Evolutionary conservation across 1,284 basidiomycete genomes (phyloP).

Genomic region (Leccinum holopus): DNA sequence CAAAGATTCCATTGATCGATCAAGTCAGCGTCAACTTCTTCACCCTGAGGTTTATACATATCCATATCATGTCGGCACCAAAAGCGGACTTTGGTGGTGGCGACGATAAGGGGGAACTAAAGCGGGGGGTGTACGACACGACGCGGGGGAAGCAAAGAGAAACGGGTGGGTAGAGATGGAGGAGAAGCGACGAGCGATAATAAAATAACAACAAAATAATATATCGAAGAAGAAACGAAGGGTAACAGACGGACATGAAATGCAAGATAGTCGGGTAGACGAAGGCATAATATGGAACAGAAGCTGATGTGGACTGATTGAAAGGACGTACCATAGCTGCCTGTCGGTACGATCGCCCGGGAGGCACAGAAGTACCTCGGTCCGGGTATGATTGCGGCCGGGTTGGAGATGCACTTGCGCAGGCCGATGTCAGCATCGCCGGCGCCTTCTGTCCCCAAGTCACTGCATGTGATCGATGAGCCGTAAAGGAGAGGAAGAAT

Average conservation of each 20-base stretch:
- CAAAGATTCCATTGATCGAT: conserved; percentile 2
- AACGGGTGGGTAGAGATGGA: background rate
- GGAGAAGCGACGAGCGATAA: background rate
- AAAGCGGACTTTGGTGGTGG: conserved; percentile 13
- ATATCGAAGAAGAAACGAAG: background rate
- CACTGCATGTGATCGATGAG: conserved; percentile 36
- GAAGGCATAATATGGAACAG: background rate
- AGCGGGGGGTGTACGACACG: conserved; percentile 1
- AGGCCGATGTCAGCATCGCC: conserved; percentile 62
- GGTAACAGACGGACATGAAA: conserved; percentile 19
- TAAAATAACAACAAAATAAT: background rate
- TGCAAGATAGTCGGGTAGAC: background rate
- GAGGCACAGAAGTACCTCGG: conserved; percentile 66
- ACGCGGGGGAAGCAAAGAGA: background rate
- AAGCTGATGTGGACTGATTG: background rate
- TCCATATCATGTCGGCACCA: conserved; percentile 1
- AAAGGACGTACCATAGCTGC: conserved; percentile 53
- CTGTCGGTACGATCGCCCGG: conserved; percentile 60
- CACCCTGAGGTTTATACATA: background rate
- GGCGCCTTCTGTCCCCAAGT: conserved; percentile 67
- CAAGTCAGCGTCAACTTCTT: background rate
- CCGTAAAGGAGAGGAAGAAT: background rate
- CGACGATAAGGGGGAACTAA: conserved; percentile 18
- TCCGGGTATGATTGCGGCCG: conserved; percentile 50
- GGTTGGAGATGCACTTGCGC: conserved; percentile 51